Percentiles rank a stretch among this genome's conserved stretches.
Conservation (phyloP, 140 eudicot species). For the Anethum foeniculum region DNA sequence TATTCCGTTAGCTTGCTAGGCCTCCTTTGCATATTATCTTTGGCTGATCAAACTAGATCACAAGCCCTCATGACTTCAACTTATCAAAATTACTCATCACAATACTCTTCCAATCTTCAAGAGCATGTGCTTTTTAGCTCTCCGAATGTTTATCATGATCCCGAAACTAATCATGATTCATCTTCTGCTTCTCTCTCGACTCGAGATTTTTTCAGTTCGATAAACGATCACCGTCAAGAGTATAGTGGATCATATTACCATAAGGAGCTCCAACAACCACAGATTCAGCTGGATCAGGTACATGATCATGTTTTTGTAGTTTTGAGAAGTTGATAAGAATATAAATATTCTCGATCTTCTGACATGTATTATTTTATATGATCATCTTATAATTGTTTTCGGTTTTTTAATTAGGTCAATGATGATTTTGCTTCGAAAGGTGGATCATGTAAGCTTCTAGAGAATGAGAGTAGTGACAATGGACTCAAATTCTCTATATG, state of each 20-base stretch:
- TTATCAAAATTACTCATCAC: conserved; percentile 31
- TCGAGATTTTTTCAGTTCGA: conserved; percentile 45
- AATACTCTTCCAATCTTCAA: conserved; percentile 10
- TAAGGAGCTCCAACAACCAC: conserved; percentile 19
- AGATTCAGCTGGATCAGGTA: conserved; percentile 40
- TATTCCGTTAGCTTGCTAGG: background rate
- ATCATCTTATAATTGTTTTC: background rate
- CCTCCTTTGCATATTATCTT: background rate
- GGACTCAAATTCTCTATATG: conserved; percentile 48
- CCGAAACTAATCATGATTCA: conserved; percentile 14
- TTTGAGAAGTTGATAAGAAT: background rate
- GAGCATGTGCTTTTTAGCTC: conserved; percentile 21
- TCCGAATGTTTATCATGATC: conserved; percentile 19
- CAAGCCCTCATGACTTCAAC: conserved; percentile 38
- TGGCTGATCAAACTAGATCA: background rate
- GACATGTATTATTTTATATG: too few relatives aligned
- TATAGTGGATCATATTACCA: conserved; percentile 24
- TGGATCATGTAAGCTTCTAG: conserved; percentile 23
- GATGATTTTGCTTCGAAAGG: conserved; percentile 24
- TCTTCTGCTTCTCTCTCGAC: conserved; percentile 39
- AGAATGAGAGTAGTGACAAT: conserved; percentile 22
- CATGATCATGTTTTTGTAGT: background rate
- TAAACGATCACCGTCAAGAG: conserved; percentile 37
- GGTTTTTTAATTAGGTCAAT: background rate
- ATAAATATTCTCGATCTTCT: background rate